phyloP scores from a whole-genome alignment of 1,284 basidiomycete genomes.

The Coniferiporia sulphurascens region DNA sequence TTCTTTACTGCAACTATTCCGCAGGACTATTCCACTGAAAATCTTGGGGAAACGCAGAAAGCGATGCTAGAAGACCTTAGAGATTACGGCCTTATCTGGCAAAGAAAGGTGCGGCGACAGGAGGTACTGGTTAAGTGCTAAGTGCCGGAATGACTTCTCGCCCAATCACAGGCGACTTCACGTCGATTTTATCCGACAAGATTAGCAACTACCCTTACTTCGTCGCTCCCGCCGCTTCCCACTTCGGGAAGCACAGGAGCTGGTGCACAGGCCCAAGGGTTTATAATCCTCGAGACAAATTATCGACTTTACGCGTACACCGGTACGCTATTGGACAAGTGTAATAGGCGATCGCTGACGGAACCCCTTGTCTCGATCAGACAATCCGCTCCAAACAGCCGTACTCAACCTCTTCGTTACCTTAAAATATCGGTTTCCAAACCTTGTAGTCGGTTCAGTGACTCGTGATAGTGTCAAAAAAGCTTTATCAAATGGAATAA shows the following conservation, averaged over 20 bases:
- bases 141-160: slow-evolving; percentile 11
- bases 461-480: slow-evolving; percentile 94
- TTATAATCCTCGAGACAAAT: slow-evolving; percentile 97
- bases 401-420: slow-evolving; percentile 93
- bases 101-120: slow-evolving; percentile 48
- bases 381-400: slow-evolving; percentile 94
- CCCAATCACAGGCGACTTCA: slow-evolving; percentile 47
- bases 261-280: slow-evolving; percentile 68
- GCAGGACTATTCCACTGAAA: slow-evolving; percentile 86
- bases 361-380: slow-evolving; percentile 36
- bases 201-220: slow-evolving; percentile 89
- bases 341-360: not conserved
- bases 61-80: slow-evolving; percentile 90
- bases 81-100: slow-evolving; percentile 93
- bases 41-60: slow-evolving; percentile 74
- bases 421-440: slow-evolving; percentile 92
- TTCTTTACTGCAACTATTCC: slow-evolving; percentile 9
- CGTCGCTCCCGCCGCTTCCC: slow-evolving; percentile 68
- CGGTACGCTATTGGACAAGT: slow-evolving; percentile 41
- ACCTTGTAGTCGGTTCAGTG: slow-evolving; percentile 92
- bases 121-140: slow-evolving; percentile 22
- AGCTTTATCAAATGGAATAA: slow-evolving; percentile 92
- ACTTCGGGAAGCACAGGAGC: slow-evolving; percentile 48
- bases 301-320: slow-evolving; percentile 99
- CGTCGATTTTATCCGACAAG: slow-evolving; percentile 94